Percentiles rank a stretch among this genome's conserved stretches.
Evolutionary conservation across 352 stramenopile species (phyloP).

Genomic region (Phytophthora chlamydospora): DNA sequence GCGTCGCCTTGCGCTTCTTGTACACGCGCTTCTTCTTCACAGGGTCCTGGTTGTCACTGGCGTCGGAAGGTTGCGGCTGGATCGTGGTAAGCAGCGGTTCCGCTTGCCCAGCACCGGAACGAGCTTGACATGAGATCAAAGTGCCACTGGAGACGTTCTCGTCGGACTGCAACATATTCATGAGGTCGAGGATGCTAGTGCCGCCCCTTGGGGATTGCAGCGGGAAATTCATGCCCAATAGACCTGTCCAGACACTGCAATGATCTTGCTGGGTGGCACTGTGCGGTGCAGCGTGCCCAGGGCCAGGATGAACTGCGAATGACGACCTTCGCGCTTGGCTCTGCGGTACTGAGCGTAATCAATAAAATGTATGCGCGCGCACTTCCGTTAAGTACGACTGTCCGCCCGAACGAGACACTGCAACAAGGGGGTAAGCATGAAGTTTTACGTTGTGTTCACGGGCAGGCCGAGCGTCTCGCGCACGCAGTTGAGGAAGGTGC

Average conservation of each 20-base stretch:
- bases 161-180: constrained; percentile 11
- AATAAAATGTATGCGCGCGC: background rate
- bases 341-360: constrained; percentile 6
- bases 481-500: constrained; percentile 36
- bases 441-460: constrained; percentile 7
- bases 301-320: constrained; percentile 14
- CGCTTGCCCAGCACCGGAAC: background rate
- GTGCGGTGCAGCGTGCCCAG: background rate
- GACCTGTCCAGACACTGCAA: too few species aligned
- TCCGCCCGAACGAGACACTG: background rate
- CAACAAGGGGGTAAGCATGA: background rate
- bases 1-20: constrained; percentile 31
- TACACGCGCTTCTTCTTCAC: constrained; percentile 27
- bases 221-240: constrained; percentile 3
- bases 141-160: background rate
- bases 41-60: background rate
- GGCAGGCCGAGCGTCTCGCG: constrained; percentile 30
- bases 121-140: background rate
- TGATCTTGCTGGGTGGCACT: background rate
- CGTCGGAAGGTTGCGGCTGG: constrained; percentile 1
- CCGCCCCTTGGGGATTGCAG: background rate
- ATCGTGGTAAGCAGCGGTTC: background rate
- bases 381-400: too few species aligned
- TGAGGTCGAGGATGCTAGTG: constrained; percentile 9
- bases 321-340: constrained; percentile 1